Percentiles rank a stretch among this genome's conserved stretches.
phyloP scores from a whole-genome alignment of 73 alveolate genomes.

The Paramecium primaurelia region DNA sequence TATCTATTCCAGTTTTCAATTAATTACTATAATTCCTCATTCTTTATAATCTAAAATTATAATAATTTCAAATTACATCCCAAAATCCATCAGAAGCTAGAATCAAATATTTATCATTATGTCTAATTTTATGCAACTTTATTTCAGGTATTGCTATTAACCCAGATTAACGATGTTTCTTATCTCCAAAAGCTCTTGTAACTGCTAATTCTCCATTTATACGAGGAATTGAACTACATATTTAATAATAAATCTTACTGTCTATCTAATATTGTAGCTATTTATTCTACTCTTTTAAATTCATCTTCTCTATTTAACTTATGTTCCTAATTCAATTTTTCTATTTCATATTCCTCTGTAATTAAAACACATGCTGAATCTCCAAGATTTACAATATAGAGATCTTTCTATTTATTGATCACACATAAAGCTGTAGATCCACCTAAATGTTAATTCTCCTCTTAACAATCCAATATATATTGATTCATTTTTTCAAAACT shows the following conservation, averaged over 20 bases:
- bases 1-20: not conserved
- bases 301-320: slow-evolving; percentile 27
- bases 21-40: not conserved
- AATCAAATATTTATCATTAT: not conserved
- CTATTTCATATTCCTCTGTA: not conserved
- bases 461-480: not conserved
- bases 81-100: slow-evolving; percentile 43
- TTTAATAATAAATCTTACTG: not conserved
- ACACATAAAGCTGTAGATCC: slow-evolving; percentile 37
- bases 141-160: slow-evolving; percentile 18
- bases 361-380: slow-evolving; percentile 25
- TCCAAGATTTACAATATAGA: not conserved
- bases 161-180: slow-evolving; percentile 33
- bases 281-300: slow-evolving; percentile 9
- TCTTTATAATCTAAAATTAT: not conserved
- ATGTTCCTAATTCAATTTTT: slow-evolving; percentile 20
- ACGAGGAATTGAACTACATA: not conserved
- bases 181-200: slow-evolving; percentile 45
- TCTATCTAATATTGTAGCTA: slow-evolving; percentile 34
- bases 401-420: not conserved
- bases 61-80: not conserved
- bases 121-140: not conserved
- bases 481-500: slow-evolving; percentile 30
- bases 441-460: not conserved
- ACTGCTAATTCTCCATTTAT: slow-evolving; percentile 45